Conservation (phyloP, 441 rosid species). For the Eutrema salsugineum region DNA sequence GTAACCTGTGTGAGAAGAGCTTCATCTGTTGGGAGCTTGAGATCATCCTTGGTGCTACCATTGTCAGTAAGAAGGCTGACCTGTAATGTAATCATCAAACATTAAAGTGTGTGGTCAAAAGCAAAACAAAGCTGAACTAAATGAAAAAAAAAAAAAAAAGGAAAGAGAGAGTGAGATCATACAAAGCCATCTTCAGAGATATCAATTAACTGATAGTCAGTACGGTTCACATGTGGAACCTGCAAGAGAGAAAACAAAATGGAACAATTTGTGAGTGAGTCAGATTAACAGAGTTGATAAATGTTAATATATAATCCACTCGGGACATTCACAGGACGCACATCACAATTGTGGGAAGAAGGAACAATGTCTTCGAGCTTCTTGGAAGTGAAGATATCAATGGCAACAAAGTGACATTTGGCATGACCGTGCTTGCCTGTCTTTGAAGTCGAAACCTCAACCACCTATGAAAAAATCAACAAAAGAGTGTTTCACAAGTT, state of each 20-base stretch:
- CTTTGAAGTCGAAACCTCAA: slow-evolving; percentile 92
- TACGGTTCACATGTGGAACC: slow-evolving; percentile 95
- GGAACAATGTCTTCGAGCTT: slow-evolving; percentile 97
- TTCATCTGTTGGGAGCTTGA: slow-evolving; percentile 92
- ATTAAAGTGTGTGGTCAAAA: neutral
- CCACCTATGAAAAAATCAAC: slow-evolving; percentile 51
- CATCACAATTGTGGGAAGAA: slow-evolving; percentile 97
- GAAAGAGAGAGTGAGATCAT: slow-evolving; percentile 10
- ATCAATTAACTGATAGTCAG: slow-evolving; percentile 86
- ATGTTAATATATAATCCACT: neutral
- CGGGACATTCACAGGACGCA: slow-evolving; percentile 18
- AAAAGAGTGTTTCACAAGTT: neutral
- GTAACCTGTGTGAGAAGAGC: slow-evolving; percentile 58
- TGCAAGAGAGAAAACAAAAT: slow-evolving; percentile 10
- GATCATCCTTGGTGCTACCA: slow-evolving; percentile 94
- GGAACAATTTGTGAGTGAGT: neutral
- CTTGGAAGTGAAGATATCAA: slow-evolving; percentile 89
- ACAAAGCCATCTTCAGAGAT: slow-evolving; percentile 98
- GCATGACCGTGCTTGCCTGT: slow-evolving; percentile 99
- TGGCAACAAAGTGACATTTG: slow-evolving; percentile 90
- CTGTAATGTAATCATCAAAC: slow-evolving; percentile 41
- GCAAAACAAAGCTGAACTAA: neutral
- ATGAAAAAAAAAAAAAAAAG: neutral
- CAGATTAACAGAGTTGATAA: neutral
- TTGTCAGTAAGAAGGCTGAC: slow-evolving; percentile 82